Conservation (phyloP, 2,329 filamentous ascomycete species). For the Sclerotinia trifoliorum region DNA sequence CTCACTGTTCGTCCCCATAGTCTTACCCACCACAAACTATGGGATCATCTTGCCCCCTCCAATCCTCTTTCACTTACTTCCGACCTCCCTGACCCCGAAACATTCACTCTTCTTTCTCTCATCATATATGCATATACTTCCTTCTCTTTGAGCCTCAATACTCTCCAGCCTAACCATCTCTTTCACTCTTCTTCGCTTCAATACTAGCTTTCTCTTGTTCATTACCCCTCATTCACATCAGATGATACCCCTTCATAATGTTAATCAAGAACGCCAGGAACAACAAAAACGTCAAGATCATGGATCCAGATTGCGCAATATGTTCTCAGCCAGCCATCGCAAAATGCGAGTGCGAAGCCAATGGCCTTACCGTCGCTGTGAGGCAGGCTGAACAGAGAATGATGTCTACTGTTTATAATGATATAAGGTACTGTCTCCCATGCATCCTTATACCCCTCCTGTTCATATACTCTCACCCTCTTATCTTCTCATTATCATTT, state of each 20-base stretch:
- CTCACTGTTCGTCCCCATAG: neutral
- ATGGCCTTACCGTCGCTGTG: constrained; percentile 61
- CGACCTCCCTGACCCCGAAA: neutral
- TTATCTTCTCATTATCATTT: neutral
- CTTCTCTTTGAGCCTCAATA: constrained; percentile 4
- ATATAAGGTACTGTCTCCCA: constrained; percentile 54
- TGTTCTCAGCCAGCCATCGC: constrained; percentile 58
- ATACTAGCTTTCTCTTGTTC: neutral
- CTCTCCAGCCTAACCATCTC: neutral
- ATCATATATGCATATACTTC: neutral
- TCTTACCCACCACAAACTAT: constrained; percentile 7
- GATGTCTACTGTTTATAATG: constrained; percentile 61
- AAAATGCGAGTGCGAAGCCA: constrained; percentile 65
- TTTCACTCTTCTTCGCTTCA: neutral
- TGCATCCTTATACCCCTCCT: neutral
- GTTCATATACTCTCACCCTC: neutral
- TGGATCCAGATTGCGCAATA: constrained; percentile 70
- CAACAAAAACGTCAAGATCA: constrained; percentile 51
- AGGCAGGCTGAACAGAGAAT: constrained; percentile 62
- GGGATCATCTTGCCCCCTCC: neutral
- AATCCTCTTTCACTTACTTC: neutral
- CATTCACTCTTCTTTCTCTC: neutral
- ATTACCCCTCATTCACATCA: constrained; percentile 4
- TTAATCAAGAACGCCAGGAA: constrained; percentile 37
- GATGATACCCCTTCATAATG: constrained; percentile 35